A percentile compares a stretch with the other conserved stretches of the same genome.
These are phyloP conservation scores for Ceratocystis smalleyi DNA, from an alignment of 2,329 filamentous ascomycete species.

Conservation along the genomic window DNA sequence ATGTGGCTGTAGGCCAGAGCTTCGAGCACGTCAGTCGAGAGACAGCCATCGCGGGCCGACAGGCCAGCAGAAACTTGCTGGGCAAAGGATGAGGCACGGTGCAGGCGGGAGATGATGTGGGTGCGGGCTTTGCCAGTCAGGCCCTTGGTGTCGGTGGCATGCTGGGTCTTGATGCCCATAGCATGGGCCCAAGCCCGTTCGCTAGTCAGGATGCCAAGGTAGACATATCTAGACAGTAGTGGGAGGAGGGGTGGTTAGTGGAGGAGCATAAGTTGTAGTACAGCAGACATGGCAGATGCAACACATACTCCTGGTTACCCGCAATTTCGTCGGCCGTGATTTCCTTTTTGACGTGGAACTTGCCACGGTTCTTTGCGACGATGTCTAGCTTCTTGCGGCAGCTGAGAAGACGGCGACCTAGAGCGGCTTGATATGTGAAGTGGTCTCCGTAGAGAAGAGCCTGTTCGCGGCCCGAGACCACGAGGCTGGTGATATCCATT, in stretches of 20 bases:
- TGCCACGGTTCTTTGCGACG: constrained; percentile 70
- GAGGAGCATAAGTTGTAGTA: neutral
- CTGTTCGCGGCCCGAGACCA: constrained; percentile 64
- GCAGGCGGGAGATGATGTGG: constrained; percentile 76
- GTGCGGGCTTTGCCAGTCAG: constrained; percentile 66
- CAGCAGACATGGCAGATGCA: neutral
- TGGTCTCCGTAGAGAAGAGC: constrained; percentile 82
- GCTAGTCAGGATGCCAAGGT: constrained; percentile 67
- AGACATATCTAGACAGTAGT: constrained; percentile 43
- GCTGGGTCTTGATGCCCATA: constrained; percentile 79
- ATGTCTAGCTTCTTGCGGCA: constrained; percentile 73
- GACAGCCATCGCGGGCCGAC: constrained; percentile 42
- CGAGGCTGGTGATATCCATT: constrained; percentile 84
- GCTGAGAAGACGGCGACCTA: constrained; percentile 67
- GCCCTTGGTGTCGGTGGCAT: constrained; percentile 63
- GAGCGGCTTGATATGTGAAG: constrained; percentile 63
- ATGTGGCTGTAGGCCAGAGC: constrained; percentile 69
- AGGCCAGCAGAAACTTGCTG: constrained; percentile 52
- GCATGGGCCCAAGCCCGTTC: constrained; percentile 92
- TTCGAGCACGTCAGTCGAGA: constrained; percentile 59
- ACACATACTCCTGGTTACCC: constrained; percentile 55
- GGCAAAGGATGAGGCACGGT: constrained; percentile 61
- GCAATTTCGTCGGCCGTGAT: constrained; percentile 62
- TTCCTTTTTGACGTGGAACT: constrained; percentile 56
- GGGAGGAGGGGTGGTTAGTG: neutral